phyloP scores from a whole-genome alignment of 768 basidiomycete genomes.

The Boletus barrowsii region DNA sequence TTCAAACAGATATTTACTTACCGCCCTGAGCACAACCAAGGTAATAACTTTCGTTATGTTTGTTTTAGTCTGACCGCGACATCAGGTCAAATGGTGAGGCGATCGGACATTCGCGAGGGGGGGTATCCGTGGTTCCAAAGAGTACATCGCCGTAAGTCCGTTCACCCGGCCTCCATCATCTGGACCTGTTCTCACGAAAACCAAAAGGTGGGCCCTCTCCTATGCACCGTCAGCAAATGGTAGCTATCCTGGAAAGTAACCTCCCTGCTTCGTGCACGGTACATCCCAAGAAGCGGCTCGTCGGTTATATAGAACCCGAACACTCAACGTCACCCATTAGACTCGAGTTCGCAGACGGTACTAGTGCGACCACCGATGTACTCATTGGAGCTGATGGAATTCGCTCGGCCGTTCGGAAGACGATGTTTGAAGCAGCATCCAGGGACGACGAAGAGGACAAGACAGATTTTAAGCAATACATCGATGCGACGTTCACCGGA shows the following conservation, averaged over 20 bases:
- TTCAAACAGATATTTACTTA: slow-evolving; percentile 16
- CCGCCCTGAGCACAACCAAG: slow-evolving; percentile 7
- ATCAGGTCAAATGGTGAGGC: slow-evolving; percentile 2
- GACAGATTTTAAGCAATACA: slow-evolving; percentile 7
- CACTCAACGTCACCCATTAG: slow-evolving; percentile 22
- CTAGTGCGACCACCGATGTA: slow-evolving; percentile 34
- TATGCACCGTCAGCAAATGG: slow-evolving; percentile 25
- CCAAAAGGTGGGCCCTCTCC: slow-evolving; percentile 5
- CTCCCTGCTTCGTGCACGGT: slow-evolving; percentile 19
- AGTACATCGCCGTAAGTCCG: slow-evolving; percentile 18
- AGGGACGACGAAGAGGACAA: background rate
- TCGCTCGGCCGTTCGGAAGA: slow-evolving; percentile 25
- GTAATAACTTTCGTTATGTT: slow-evolving; percentile 2
- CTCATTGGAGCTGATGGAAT: slow-evolving; percentile 49
- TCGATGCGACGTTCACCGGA: slow-evolving; percentile 41
- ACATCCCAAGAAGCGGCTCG: slow-evolving; percentile 18
- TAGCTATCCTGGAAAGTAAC: slow-evolving; percentile 15
- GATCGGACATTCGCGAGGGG: slow-evolving; percentile 30
- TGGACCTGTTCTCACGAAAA: background rate
- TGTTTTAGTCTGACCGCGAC: background rate
- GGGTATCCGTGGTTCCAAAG: slow-evolving; percentile 32
- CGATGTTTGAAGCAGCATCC: slow-evolving; percentile 19
- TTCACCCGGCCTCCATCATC: background rate
- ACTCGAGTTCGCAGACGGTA: slow-evolving; percentile 16
- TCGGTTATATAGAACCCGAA: slow-evolving; percentile 8